Evolutionary conservation across 345 rosid genomes (phyloP), one percentile per base, ranked within the genome.

Genomic region (Populus deltoides): DNA sequence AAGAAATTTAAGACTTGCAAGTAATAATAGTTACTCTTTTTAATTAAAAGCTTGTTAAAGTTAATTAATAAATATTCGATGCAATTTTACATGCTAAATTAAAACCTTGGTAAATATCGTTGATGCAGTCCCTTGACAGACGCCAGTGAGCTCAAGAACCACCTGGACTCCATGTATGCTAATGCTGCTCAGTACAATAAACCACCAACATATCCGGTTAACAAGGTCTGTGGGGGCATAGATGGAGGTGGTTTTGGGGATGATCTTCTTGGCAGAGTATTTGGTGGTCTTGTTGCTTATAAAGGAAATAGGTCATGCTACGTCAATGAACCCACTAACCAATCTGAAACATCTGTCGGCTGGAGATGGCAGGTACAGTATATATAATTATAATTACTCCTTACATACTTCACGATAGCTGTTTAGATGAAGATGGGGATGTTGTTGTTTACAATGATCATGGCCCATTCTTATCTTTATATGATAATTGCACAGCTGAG

Each of bases 1-100:
- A 47, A 80, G 57, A 89, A 70, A 77, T 94, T 94, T 88, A 87
- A 82, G 78, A 90, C 91, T 75, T 94, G 98, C 92, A 15, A 66
- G 90, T 89, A 83, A 70, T 89, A 83, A 70, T 51, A 47, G n/a
- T 7, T 6, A 35, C 12, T 8, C 6, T 25, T 45, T 24, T 22
- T 27, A 70, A 5, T 0, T 41, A 41, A 11, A 10, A 22, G 61
- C 18, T 47, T 43, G 35, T 8, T 67, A 33, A 17, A 10, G 45
- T 12, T 41, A 41, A 68, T 9, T 68, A 8, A 18, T 27, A 7
- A 22, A 36, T n/a, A 22, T 9, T 39, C 15, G 11, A 24, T 36
- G 8, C 2, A 68, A 68, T 8, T 2, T 8, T 6, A 68, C 41
- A 39, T 39, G 29, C 25, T 38, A 41, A 20, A n/a, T n/a, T n/a